Conservation (phyloP, 164 flowering plant species). For the Vitis vinifera region DNA sequence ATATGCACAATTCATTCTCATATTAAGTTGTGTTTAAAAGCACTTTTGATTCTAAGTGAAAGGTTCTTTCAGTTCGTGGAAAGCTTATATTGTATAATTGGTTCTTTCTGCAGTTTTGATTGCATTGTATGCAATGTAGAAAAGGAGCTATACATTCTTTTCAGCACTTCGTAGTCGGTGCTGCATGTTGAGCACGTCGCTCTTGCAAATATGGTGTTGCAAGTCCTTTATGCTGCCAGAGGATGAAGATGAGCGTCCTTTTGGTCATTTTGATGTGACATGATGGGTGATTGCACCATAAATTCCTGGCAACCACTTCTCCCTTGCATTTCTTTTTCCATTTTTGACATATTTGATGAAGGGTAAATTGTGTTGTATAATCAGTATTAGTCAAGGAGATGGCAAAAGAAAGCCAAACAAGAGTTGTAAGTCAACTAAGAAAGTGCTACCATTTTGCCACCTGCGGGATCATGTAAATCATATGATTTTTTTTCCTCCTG, state of each 20-base stretch:
- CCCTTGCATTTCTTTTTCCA: background rate
- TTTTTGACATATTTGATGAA: background rate
- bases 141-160: background rate
- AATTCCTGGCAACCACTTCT: background rate
- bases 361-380: background rate
- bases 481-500: background rate
- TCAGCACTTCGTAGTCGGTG: background rate
- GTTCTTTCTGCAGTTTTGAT: conserved; percentile 22
- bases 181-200: no score
- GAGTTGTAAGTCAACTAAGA: background rate
- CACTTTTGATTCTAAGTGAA: background rate
- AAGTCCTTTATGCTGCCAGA: background rate
- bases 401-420: background rate
- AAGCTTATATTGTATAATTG: conserved; percentile 1
- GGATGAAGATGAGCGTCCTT: background rate
- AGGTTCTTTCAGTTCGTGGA: background rate
- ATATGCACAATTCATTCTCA: background rate
- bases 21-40: background rate
- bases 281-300: background rate
- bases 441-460: background rate
- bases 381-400: background rate
- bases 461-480: conserved; percentile 4
- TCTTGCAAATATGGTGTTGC: background rate
- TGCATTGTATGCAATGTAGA: conserved; percentile 12
- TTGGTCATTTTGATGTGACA: background rate